Evolutionary conservation across 2,329 filamentous ascomycete species (phyloP).

Genomic region (Trichoderma sp.): DNA sequence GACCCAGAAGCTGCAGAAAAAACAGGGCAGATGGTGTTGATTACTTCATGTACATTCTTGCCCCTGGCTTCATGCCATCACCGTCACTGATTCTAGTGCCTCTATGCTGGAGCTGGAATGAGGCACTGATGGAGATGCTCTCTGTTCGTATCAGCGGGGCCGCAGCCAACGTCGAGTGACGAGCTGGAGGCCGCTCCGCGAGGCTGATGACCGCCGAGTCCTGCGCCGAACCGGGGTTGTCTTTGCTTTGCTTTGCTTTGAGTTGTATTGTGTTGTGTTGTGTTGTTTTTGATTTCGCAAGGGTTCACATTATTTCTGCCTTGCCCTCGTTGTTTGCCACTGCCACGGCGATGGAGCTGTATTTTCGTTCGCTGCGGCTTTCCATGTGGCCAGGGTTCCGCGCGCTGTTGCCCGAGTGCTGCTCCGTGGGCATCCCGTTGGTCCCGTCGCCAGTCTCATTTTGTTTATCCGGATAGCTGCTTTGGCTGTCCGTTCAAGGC

Average conservation of each 20-base stretch:
- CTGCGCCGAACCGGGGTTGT: background rate
- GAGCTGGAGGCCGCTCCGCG: background rate
- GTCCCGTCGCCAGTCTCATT: background rate
- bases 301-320: background rate
- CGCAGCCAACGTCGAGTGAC: conserved; percentile 1
- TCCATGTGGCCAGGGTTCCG: background rate
- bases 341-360: background rate
- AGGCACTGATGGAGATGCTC: background rate
- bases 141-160: background rate
- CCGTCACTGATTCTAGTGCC: background rate
- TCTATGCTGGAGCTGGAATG: background rate
- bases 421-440: background rate
- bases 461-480: background rate
- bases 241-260: background rate
- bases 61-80: background rate
- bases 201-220: background rate
- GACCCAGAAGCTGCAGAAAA: background rate
- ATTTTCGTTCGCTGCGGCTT: background rate
- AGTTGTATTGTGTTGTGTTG: background rate
- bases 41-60: background rate
- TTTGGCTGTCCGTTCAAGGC: background rate
- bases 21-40: background rate
- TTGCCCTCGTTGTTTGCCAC: background rate
- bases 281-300: background rate
- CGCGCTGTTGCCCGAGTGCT: background rate